Evolutionary conservation across 441 rosid species (phyloP), one percentile per base, ranked within the genome.

Genomic region (Eugenia klotzschiana): DNA sequence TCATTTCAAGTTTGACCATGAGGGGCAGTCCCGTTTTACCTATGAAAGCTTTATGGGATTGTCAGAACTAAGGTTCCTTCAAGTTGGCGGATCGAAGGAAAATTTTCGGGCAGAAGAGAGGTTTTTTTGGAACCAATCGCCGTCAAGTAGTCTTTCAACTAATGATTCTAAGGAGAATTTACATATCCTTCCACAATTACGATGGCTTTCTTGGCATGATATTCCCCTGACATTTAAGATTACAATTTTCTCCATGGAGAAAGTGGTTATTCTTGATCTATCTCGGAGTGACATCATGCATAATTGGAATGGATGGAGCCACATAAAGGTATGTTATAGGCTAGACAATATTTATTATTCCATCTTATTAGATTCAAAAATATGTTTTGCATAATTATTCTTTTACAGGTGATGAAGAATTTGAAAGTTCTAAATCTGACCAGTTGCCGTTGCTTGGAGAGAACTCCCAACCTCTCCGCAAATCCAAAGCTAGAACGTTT

Each of bases 381-480:
- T 29, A 8, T 25, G 8, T 1, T 29, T 16, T 60, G 13, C 2
- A 60, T 16, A 1, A 16, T 60, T 29, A 8, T 64, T 64, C 40
- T 40, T 64, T 33, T 8, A 64, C 0, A 64, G 74, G 74, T 29
- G n/a, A 64, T 64, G 13, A 4, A 8, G 5, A 29, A 60, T 8
- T 29, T 60, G 41, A 60, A 60, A 60, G 73, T 60, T 60, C 41
- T 60, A 1, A 4, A 60, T 1, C 0, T 60, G 11, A 7, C 12
- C 0, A 0, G 0, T 6, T 0, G 2, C 4, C 8, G 4, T 0
- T 0, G 2, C 5, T 58, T 58, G 72, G 1, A 14, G 20, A 58
- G 72, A 14, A 27, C 10, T 29, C 72, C 72, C 72, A 14, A 14
- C 72, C 27, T 58, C 22, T 27, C 40, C 14, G 18, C 22, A 7